Evolutionary conservation across 176 grass and related monocot species (phyloP), one percentile per base, ranked within the genome.

Genomic region (Phoenix roebelenii): DNA sequence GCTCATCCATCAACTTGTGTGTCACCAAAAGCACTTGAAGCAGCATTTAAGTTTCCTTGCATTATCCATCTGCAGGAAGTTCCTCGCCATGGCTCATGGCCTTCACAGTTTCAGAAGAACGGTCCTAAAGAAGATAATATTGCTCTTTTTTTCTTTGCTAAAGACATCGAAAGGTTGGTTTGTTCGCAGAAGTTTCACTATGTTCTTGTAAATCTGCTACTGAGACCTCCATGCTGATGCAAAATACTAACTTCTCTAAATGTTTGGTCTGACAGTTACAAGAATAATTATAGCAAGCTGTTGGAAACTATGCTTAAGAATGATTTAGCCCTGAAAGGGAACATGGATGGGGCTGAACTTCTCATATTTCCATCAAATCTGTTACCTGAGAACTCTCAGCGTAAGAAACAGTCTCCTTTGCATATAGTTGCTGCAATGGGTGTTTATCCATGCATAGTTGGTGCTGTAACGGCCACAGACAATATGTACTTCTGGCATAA

Each of bases 111-210:
- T 68, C 65, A 78, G 56, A 32, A 76, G 54, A 90, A 60, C 54
- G 58, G 78, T 61, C 93, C 93, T 53, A 89, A 76, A 15, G 75
- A 98, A 49, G 58, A 82, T 6, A 87, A 76, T 59, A 80, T 98
- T 68, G 87, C 73, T 67, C 69, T 98, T 76, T 98, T 88, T 76
- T 98, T 98, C 81, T 98, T 98, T 83, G 84, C 93, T 54, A 92
- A 80, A 77, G 84, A 98, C 79, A 54, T 63, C 61, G 72, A 89
- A 22, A 89, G 93, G 93, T 92, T 23, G 55, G 55, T 75, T 73
- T 67, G 17, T 49, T 80, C 50, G 50, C 48, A 15, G 5, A 10
- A 44, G 35, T 14, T 44, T 44, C 10, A 44, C 35, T 44, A 12
- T 44, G 9, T 44, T 44, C 9, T 44, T 44, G 10, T 12, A 44